Base-by-base conservation (phyloP, 352 stramenopile species). In the Globisporangium orthogonon region DNA sequence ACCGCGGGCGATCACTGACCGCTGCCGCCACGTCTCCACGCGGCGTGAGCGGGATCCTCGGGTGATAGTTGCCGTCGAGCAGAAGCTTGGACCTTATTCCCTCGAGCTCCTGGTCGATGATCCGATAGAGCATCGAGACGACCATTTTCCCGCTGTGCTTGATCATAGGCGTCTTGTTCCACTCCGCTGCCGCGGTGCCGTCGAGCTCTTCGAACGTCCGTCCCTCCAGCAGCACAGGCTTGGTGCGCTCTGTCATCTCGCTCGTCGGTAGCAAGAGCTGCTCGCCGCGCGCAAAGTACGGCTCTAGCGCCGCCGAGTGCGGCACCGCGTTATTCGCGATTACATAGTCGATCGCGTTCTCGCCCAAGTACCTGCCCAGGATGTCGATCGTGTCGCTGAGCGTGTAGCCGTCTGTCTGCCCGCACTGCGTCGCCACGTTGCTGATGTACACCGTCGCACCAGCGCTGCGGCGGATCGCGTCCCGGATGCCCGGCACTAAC, bases 141-240 rank as follows among this genome's bases (percentile, higher is more conserved):
- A 94, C 80, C 50, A 83, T 82, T 54, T 78, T 74, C 17, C 82
- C 84, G 52, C 75, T 85, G 66, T 94, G 84, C 54, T 91, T 91
- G 65, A 94, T 87, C 84, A 94, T 94, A 3, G 71, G 74, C 31
- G 78, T 64, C 54, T 94, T 94, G 50, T 92, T 75, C 84, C 84
- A 94, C 52, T 94, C 82, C 13, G 67, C 70, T 30, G 62, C 51
- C 23, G 77, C 69, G 10, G 31, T 17, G 3, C 17, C 29, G 44
- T 69, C 64, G 2, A 87, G 52, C 58, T 94, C 82, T 67, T 89
- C 73, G 52, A 91, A 92, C 0, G 80, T 91, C 58, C 89, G 78
- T 2, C 84, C 80, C 50, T 94, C 82, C 15, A 92, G 71, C 17
- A 94, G 45, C 28, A 91, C 67, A 5, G 84, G 84, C 18, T 86